Conservation (phyloP, 306 rosid genomes). For the Quercus wislizeni region DNA sequence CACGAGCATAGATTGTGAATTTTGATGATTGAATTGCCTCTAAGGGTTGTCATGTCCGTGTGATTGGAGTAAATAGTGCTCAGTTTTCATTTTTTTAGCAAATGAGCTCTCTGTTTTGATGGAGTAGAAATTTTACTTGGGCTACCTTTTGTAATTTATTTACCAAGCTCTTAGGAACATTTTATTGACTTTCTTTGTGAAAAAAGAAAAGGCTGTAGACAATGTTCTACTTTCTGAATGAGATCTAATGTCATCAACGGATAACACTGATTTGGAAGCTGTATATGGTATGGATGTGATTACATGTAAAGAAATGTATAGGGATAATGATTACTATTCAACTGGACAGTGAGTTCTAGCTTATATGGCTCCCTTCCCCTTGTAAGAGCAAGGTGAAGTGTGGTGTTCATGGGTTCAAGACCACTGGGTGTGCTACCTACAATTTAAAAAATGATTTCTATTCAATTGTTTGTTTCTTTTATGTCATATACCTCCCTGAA, state of each 20-base stretch:
- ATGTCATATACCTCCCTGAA: background rate
- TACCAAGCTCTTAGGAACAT: background rate
- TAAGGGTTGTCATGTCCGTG: background rate
- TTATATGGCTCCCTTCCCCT: too few relatives aligned
- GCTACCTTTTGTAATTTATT: background rate
- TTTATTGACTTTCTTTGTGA: background rate
- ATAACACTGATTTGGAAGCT: background rate
- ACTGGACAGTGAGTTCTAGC: too few relatives aligned
- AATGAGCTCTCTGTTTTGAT: background rate
- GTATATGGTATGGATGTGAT: background rate
- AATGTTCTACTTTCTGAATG: background rate
- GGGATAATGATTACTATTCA: background rate
- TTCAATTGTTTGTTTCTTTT: background rate
- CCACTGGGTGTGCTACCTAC: too few relatives aligned
- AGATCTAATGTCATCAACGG: background rate
- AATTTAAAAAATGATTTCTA: too few relatives aligned
- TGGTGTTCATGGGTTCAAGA: too few relatives aligned
- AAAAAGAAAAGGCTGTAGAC: background rate
- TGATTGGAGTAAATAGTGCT: background rate
- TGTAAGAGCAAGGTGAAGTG: too few relatives aligned
- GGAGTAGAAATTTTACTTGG: background rate
- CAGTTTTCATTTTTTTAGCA: background rate
- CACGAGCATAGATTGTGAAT: background rate
- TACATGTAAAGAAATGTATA: background rate
- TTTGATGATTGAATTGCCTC: background rate